These are phyloP conservation scores for Sphaerulina populicola DNA, from an alignment of 2,329 filamentous ascomycete genomes.

Conservation along the genomic window DNA sequence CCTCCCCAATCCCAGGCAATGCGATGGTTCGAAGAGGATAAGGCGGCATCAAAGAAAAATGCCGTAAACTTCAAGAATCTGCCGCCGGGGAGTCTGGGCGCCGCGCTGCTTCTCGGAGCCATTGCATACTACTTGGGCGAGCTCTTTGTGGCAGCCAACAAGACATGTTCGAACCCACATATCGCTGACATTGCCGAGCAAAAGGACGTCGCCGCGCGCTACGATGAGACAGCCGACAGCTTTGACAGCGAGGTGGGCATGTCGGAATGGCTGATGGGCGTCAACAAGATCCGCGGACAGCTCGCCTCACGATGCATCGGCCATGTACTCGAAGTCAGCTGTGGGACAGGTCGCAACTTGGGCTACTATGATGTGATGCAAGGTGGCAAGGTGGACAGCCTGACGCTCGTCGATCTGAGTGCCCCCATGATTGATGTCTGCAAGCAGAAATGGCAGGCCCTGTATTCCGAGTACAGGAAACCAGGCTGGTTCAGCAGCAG, in stretches of 20 bases:
- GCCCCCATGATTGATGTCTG: conserved; percentile 43
- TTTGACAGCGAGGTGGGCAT: conserved; percentile 43
- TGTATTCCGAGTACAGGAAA: conserved; percentile 22
- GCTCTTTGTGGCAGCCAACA: conserved; percentile 31
- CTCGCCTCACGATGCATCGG: conserved; percentile 37
- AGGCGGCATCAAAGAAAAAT: background rate
- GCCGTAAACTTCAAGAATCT: conserved; percentile 5
- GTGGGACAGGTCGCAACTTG: conserved; percentile 44
- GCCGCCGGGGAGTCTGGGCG: conserved; percentile 4
- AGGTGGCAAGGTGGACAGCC: conserved; percentile 31
- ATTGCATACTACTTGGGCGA: conserved; percentile 37
- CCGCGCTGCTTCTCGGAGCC: conserved; percentile 23
- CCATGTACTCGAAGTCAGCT: conserved; percentile 44
- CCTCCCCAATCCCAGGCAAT: background rate
- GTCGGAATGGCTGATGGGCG: conserved; percentile 38
- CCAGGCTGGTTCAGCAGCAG: conserved; percentile 7
- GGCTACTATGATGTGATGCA: conserved; percentile 35
- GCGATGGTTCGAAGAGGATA: background rate
- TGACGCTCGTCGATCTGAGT: conserved; percentile 44
- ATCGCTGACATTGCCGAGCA: conserved; percentile 25
- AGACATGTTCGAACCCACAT: conserved; percentile 21
- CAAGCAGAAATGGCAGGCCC: conserved; percentile 42
- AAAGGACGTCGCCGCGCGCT: conserved; percentile 39
- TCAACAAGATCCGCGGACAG: conserved; percentile 36
- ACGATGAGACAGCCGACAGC: conserved; percentile 38